These are phyloP conservation scores for Marasmius oreades DNA, from an alignment of 1,284 basidiomycete species.

Conservation along the genomic window DNA sequence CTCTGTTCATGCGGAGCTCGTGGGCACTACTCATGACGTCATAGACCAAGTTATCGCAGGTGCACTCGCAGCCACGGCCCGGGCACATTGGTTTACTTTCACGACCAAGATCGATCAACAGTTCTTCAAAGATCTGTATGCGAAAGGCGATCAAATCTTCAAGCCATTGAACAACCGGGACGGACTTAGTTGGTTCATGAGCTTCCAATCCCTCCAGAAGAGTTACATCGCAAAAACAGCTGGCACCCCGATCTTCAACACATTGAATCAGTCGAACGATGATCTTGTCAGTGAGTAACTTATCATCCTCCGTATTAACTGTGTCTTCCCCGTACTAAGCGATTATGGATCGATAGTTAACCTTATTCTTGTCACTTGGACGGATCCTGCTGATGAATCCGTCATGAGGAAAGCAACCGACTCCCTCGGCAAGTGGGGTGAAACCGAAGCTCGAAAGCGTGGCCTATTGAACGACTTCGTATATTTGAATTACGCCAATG, in stretches of 20 bases:
- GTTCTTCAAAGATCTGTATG: constrained; percentile 1
- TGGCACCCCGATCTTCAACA: no score
- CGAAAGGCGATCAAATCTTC: neutral
- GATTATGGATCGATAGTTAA: neutral
- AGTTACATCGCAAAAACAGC: neutral
- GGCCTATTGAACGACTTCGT: neutral
- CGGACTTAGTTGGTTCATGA: neutral
- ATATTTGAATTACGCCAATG: constrained; percentile 7
- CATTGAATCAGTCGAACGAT: neutral
- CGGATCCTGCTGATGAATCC: neutral
- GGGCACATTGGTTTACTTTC: constrained; percentile 2
- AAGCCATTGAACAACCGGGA: neutral
- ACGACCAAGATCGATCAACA: constrained; percentile 1
- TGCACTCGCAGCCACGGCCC: neutral
- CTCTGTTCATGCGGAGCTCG: no score
- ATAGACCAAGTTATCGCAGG: neutral
- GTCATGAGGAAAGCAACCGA: neutral
- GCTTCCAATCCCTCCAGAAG: neutral
- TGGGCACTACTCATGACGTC: neutral
- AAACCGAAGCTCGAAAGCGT: neutral
- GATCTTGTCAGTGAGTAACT: neutral
- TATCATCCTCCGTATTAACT: no score
- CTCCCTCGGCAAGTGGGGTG: neutral
- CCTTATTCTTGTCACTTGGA: neutral
- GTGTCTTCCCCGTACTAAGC: neutral